phyloP scores from a whole-genome alignment of 2,329 filamentous ascomycete species.

The Exophiala xenobiotica region DNA sequence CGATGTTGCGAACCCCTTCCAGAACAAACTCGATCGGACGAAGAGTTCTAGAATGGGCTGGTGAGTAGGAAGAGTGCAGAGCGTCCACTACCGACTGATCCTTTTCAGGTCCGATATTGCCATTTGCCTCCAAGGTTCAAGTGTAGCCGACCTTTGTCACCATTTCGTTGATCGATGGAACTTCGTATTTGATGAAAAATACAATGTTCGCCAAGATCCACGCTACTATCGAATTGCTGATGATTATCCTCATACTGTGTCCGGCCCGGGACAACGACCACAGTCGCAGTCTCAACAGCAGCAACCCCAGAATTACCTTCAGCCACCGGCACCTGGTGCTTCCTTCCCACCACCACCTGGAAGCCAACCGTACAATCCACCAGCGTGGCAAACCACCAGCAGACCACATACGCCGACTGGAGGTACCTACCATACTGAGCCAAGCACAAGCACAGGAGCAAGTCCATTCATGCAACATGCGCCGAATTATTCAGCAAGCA shows the following conservation, averaged over 20 bases:
- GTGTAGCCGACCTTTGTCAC: conserved; percentile 69
- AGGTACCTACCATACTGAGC: conserved; percentile 13
- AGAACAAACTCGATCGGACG: conserved; percentile 81
- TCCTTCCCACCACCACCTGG: conserved; percentile 26
- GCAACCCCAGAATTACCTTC: conserved; percentile 35
- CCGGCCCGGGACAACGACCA: conserved; percentile 35
- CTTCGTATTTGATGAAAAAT: conserved; percentile 83
- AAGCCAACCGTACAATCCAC: conserved; percentile 26
- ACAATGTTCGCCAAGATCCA: conserved; percentile 56
- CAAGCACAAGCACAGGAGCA: not conserved
- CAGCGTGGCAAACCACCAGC: conserved; percentile 29
- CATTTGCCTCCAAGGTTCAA: conserved; percentile 71
- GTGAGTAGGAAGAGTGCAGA: conserved; percentile 37
- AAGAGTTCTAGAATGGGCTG: conserved; percentile 85
- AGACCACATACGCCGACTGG: conserved; percentile 18
- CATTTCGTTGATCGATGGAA: conserved; percentile 92
- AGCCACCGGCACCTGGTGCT: conserved; percentile 29
- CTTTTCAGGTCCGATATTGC: conserved; percentile 65
- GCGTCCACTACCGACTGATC: not conserved
- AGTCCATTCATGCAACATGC: conserved; percentile 1
- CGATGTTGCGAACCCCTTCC: conserved; percentile 73
- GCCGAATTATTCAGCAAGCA: not conserved
- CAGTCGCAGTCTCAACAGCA: conserved; percentile 36
- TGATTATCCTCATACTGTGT: conserved; percentile 34
- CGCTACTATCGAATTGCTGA: conserved; percentile 46